Base-by-base conservation (phyloP, 176 grass and related monocot species). In the Triticum timopheevii region DNA sequence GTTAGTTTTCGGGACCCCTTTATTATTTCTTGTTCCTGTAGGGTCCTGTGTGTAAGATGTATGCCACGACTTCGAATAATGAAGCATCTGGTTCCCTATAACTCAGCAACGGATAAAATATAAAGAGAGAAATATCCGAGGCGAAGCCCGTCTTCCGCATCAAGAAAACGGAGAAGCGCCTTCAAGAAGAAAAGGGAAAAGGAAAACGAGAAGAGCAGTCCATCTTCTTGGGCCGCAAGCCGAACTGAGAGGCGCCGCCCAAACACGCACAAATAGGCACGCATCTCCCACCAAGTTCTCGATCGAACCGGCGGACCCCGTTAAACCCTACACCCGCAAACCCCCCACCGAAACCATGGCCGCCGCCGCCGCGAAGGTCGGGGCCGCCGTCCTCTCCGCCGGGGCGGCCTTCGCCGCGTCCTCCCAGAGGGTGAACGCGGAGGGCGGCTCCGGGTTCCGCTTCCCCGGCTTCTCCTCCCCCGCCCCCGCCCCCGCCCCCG, bases 291-390 rank as follows among this genome's bases (percentile, higher is more conserved):
- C 69, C 10, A 63, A 58, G 10, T 25, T 40, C 58, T 17, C 56
- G 27, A 74, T 75, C 85, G 81, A 76, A 10, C 73, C 69, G 4
- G 33, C 33, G 40, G 65, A 54, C 76, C 76, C 40, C 58, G 77
- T 91, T 91, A 91, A 91, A 91, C 90, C 90, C 90, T 91, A 91
- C 86, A 30, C 61, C 79, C 50, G 8, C 67, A 28, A 86, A 73
- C 86, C 73, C 75, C 24, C 4, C 22, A 54, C 16, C 35, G 16
- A 73, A 39, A 10, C 80, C 67, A 61, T 86, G 83, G 66, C 76
- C 10, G 30, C 79, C 61, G 69, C 89, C 52, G 79, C 87, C 74
- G 82, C 70, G 47, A 88, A 86, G 91, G 91, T 84, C 35, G 90
- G 80, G 39, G 90, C 74, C 58, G 84, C 78, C 8, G 80, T 30